Conservation (phyloP, 2,329 filamentous ascomycete species). For the Monilinia laxa region DNA sequence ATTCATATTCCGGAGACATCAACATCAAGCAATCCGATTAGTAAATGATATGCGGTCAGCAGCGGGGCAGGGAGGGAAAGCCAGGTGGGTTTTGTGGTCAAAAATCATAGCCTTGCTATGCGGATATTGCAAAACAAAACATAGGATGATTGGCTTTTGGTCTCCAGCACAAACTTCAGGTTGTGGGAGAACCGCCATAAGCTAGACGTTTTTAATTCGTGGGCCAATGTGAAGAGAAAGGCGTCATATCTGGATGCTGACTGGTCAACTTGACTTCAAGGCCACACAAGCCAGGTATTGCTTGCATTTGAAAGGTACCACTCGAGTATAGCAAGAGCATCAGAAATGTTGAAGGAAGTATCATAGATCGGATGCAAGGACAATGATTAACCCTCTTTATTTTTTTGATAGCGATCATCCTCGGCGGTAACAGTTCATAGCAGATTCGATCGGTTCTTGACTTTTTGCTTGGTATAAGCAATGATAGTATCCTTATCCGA, state of each 20-base stretch:
- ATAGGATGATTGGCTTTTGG: constrained; percentile 8
- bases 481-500: background rate
- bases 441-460: background rate
- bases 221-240: background rate
- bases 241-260: constrained; percentile 6
- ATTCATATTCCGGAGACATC: background rate
- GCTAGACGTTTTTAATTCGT: constrained; percentile 18
- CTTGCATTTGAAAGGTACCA: background rate
- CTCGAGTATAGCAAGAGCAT: background rate
- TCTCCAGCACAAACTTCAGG: background rate
- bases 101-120: constrained; percentile 4
- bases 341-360: background rate
- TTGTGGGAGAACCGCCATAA: constrained; percentile 18
- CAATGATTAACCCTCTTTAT: background rate
- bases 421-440: background rate
- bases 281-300: background rate
- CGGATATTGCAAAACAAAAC: background rate
- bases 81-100: background rate
- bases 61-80: background rate
- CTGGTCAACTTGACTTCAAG: constrained; percentile 15
- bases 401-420: background rate
- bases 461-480: background rate
- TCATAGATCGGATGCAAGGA: constrained; percentile 7
- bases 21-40: constrained; percentile 1
- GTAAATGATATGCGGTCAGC: constrained; percentile 19